Conservation (phyloP, 306 rosid genomes). For the Oemleria cerasiformis region DNA sequence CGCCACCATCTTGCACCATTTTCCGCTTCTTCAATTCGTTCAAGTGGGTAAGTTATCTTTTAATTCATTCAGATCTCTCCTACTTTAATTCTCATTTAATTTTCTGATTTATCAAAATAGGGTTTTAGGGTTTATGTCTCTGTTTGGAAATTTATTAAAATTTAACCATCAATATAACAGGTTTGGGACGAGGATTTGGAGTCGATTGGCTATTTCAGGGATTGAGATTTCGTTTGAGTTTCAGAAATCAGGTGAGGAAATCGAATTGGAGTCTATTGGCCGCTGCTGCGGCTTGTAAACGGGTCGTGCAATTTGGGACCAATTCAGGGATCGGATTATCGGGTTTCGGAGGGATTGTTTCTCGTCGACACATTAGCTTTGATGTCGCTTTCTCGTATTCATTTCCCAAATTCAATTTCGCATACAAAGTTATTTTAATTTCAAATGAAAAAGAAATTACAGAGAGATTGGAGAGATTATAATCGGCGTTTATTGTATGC, state of each 20-base stretch:
- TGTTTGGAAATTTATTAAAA: too few species aligned
- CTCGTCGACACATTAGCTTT: constrained; percentile 91
- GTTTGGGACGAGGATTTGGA: constrained; percentile 7
- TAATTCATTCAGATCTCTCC: too few species aligned
- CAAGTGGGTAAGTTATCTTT: too few species aligned
- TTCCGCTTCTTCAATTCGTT: too few species aligned
- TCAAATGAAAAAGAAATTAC: neutral
- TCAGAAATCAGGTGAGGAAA: constrained; percentile 25
- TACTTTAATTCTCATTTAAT: too few species aligned
- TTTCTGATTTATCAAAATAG: too few species aligned
- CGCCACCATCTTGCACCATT: too few species aligned
- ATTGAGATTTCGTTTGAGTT: neutral
- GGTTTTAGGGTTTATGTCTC: too few species aligned
- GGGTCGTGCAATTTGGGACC: constrained; percentile 39
- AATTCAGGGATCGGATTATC: constrained; percentile 35
- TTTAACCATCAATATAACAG: too few species aligned
- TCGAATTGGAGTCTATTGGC: constrained; percentile 57
- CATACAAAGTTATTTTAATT: neutral
- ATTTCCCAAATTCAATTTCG: neutral
- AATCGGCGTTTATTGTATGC: neutral
- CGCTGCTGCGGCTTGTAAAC: constrained; percentile 58
- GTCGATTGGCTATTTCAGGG: neutral
- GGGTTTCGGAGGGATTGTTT: constrained; percentile 44
- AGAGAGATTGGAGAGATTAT: neutral
- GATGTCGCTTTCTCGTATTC: constrained; percentile 9